Percentiles rank a stretch among this genome's conserved stretches.
These are phyloP conservation scores for Aspergillus ellipticus DNA, from an alignment of 495 filamentous ascomycete genomes.

Conservation along the genomic window DNA sequence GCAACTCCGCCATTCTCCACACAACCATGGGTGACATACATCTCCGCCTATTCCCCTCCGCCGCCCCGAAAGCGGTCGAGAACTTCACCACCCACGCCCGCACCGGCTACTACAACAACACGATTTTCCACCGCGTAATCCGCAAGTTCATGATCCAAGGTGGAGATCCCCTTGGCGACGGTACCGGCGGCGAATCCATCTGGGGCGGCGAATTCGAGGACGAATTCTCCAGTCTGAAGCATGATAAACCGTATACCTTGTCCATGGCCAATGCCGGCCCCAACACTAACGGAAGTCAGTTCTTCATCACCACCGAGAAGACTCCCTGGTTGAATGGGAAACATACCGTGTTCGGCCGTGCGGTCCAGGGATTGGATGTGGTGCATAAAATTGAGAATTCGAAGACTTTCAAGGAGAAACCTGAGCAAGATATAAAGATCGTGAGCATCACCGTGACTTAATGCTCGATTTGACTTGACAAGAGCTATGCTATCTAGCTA, in stretches of 20 bases:
- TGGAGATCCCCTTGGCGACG: constrained; percentile 91
- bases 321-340: constrained; percentile 95
- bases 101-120: constrained; percentile 91
- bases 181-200: constrained; percentile 93
- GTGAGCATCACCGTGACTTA: constrained; percentile 64
- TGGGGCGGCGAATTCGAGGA: constrained; percentile 96
- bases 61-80: constrained; percentile 93
- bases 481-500: too few relatives aligned
- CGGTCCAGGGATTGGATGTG: constrained; percentile 87
- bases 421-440: constrained; percentile 96
- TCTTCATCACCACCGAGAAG: constrained; percentile 98
- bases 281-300: constrained; percentile 77
- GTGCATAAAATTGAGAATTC: constrained; percentile 94
- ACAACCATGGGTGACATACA: constrained; percentile 95
- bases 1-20: constrained; percentile 79
- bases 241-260: constrained; percentile 94
- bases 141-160: constrained; percentile 97
- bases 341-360: constrained; percentile 93
- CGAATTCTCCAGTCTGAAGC: constrained; percentile 85
- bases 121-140: constrained; percentile 96
- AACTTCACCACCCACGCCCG: constrained; percentile 93
- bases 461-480: background rate
- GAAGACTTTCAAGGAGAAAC: constrained; percentile 91
- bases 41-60: constrained; percentile 87
- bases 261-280: constrained; percentile 97